Conservation (phyloP, 352 stramenopile species). For the Phytophthora hybrid region DNA sequence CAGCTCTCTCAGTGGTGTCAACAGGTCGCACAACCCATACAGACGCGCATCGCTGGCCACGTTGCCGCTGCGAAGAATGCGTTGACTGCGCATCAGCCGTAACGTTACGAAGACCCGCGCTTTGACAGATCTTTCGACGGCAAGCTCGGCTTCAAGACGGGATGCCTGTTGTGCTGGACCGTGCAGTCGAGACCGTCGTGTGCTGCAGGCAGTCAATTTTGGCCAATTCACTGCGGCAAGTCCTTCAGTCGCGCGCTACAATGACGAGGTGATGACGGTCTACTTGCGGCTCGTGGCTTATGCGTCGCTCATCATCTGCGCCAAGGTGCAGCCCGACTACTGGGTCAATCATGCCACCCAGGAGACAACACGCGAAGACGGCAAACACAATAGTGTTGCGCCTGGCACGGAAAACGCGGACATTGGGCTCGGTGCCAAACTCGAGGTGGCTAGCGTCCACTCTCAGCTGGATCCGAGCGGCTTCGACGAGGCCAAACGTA, state of each 20-base stretch:
- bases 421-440: conserved; percentile 47
- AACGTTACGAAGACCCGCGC: conserved; percentile 62
- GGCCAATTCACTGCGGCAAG: conserved; percentile 56
- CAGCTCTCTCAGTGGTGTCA: conserved; percentile 73
- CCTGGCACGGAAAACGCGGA: no score
- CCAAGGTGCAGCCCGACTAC: conserved; percentile 82
- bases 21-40: conserved; percentile 74
- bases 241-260: conserved; percentile 60
- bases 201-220: conserved; percentile 74
- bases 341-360: conserved; percentile 66
- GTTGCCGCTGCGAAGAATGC: conserved; percentile 66
- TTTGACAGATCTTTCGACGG: conserved; percentile 86
- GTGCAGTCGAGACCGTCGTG: conserved; percentile 70
- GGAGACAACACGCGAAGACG: conserved; percentile 27
- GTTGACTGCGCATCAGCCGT: conserved; percentile 75
- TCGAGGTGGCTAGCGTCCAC: conserved; percentile 75
- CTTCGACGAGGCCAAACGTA: conserved; percentile 72
- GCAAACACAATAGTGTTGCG: no score
- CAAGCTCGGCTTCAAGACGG: conserved; percentile 86
- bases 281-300: conserved; percentile 72
- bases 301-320: conserved; percentile 81
- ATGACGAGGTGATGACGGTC: conserved; percentile 65
- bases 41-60: conserved; percentile 76
- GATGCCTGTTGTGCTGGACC: conserved; percentile 78
- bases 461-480: conserved; percentile 68